Conservation (phyloP, 2,329 filamentous ascomycete species). For the Ceratocystis lukuohia region DNA sequence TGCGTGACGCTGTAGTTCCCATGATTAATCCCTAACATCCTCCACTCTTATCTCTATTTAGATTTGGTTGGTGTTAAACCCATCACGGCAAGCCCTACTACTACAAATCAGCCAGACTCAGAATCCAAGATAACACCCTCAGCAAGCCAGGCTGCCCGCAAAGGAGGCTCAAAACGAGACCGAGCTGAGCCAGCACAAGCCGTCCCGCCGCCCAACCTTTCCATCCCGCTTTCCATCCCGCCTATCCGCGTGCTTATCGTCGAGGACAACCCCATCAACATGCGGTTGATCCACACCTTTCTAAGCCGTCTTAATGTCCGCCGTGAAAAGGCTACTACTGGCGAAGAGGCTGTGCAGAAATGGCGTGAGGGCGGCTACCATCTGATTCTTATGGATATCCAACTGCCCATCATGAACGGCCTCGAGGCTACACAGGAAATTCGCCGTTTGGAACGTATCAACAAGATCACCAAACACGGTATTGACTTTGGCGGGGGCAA, state of each 20-base stretch:
- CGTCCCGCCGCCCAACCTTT: slow-evolving; percentile 39
- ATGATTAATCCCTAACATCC: not conserved
- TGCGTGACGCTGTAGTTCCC: not conserved
- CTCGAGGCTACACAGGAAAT: slow-evolving; percentile 93
- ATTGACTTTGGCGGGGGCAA: slow-evolving; percentile 9
- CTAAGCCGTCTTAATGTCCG: slow-evolving; percentile 91
- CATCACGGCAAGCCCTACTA: not conserved
- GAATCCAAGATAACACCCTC: slow-evolving; percentile 22
- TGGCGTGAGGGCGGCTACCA: slow-evolving; percentile 91
- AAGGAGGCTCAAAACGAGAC: not conserved
- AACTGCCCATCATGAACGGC: slow-evolving; percentile 91
- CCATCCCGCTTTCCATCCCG: slow-evolving; percentile 60
- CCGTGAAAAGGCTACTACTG: slow-evolving; percentile 96
- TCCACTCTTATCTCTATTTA: not conserved
- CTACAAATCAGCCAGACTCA: not conserved
- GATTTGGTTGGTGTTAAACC: not conserved
- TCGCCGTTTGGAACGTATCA: slow-evolving; percentile 71
- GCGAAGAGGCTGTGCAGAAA: slow-evolving; percentile 80
- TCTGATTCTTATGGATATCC: slow-evolving; percentile 95
- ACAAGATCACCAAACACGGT: slow-evolving; percentile 50
- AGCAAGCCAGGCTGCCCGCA: not conserved
- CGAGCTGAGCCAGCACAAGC: slow-evolving; percentile 24
- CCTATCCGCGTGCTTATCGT: slow-evolving; percentile 97
- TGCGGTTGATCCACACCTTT: slow-evolving; percentile 84
- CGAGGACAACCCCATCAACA: slow-evolving; percentile 96